Conservation (phyloP, 75 land plant species). For the Chamaecyparis obtusa region DNA sequence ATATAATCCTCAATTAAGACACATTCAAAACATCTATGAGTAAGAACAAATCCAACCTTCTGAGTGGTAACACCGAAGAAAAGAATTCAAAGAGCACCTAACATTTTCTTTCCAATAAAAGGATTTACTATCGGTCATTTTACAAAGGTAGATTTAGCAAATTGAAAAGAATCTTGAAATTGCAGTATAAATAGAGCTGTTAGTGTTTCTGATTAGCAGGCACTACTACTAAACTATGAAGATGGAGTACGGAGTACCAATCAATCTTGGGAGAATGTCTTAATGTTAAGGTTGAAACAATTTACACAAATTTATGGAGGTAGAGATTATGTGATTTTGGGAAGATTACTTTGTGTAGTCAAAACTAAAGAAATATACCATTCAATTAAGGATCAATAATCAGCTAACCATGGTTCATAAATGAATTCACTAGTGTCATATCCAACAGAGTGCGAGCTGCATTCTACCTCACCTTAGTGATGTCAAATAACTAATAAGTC, state of each 20-base stretch:
- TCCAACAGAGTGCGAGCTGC: too few species aligned
- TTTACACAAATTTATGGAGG: background rate
- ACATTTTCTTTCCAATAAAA: background rate
- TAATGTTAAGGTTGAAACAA: constrained; percentile 8
- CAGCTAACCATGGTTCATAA: background rate
- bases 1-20: background rate
- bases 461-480: too few species aligned
- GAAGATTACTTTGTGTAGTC: background rate
- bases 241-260: background rate
- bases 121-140: background rate
- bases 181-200: background rate
- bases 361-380: background rate
- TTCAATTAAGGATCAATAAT: background rate
- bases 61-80: background rate
- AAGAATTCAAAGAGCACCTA: background rate
- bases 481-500: too few species aligned
- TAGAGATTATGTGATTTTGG: background rate
- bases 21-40: background rate
- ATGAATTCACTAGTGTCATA: background rate
- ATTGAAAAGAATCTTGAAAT: background rate
- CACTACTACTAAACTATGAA: background rate
- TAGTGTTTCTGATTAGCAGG: background rate
- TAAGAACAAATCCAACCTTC: background rate
- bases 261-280: background rate
- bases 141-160: background rate